Base-by-base conservation (phyloP, 1,284 basidiomycete genomes). In the Tremellales sp. region DNA sequence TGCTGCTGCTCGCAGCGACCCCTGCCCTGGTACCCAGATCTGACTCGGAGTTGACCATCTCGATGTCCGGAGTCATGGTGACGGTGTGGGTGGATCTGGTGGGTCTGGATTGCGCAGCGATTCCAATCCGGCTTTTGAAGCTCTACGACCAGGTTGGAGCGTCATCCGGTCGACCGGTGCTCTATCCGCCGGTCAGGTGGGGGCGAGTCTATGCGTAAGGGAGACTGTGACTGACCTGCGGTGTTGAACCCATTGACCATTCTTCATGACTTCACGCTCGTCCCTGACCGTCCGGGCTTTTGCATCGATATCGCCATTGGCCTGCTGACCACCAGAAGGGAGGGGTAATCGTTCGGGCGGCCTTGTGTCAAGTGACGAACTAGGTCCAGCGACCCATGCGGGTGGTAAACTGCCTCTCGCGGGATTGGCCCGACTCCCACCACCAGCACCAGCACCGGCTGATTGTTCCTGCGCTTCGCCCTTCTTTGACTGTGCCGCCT, bases 111-210 rank as follows among this genome's bases (percentile, higher is more conserved):
- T 36, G 25, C 64, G 48, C 33, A 72, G 62, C 3, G 70, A 89
- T 77, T 93, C 89, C 57, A 93, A 73, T 27, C 89, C 89, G 3
- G 89, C 89, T 73, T 93, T 93, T 68, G 86, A 89, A 49, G 90
- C 88, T 51, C 89, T 78, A 52, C 89, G 75, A 76, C 87, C 80
- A 19, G 89, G 89, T 69, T 91, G 89, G 54, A 92, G 73, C 22
- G 89, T 92, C 39, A 77, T 84, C 72, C 87, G 85, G 65, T 91
- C 81, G 21, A 92, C 89, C 1, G 89, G 89, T 23, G 87, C 87
- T 41, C 72, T 72, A 58, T 33, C 8, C 11, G 44, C 23, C 29
- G 4, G 22, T 45, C 19, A 36, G 19, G n/a, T n/a, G n/a, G 5
- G 33, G 5, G 15, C 13, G 4, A 15, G 19, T 15, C 19, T 36